Base-by-base conservation (phyloP, 2,329 filamentous ascomycete species). In the Fusarium cicatricum region DNA sequence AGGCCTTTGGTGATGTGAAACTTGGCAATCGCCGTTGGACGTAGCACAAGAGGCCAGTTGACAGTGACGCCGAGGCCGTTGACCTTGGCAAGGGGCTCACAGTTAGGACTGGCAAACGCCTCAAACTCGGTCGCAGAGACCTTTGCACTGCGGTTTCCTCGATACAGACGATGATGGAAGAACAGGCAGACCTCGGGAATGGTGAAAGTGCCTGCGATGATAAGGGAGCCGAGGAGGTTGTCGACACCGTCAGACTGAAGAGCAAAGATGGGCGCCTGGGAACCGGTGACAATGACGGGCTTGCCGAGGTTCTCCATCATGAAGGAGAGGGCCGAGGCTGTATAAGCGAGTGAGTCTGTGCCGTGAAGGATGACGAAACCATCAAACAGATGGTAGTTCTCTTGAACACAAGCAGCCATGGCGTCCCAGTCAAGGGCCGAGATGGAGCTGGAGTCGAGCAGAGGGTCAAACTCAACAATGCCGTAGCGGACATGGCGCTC, bases 151-250 rank as follows among this genome's bases (percentile, higher is more conserved):
- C 93, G 82, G 75, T 96, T 97, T 14, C 93, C 93, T 21, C 93
- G 87, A 77, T 93, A 96, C 16, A 97, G 84, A 64, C 88, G 91
- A 77, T 96, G 90, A 75, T 95, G 91, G 81, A 97, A 97, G 79
- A 96, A 97, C 31, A 97, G 82, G 72, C 91, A 93, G 47, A 97
- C 93, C 73, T 97, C 93, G 0, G 93, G 92, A 53, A 97, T 91
- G 78, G 92, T 90, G 71, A 96, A 96, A 56, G 95, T 95, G 29
- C 92, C 92, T 3, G 93, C 93, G 51, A 97, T 89, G 70, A 97
- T 92, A 69, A 97, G 82, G 2, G 91, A 93, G 16, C 91, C 91
- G 5, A 97, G 84, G 11, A 97, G 83, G 70, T 97, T 97, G 77
- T 96, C 92, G 32, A 92, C 90, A 10, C 92, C 93, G 73, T 97